These are phyloP conservation scores for Aegilops tauschii DNA, from an alignment of 176 grass and related monocot genomes.

Conservation along the genomic window DNA sequence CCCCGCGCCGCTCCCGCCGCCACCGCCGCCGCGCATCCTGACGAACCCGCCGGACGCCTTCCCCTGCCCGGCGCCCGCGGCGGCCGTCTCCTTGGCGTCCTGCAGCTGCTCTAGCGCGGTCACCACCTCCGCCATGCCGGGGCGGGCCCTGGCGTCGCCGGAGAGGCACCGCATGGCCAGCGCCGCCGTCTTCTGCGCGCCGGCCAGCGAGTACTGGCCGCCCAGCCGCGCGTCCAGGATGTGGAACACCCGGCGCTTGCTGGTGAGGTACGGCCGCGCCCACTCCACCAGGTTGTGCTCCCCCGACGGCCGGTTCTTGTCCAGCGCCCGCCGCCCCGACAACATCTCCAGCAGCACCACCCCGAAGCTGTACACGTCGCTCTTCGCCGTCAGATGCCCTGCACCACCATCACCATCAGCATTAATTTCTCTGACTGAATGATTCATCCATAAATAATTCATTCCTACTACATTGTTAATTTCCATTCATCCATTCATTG, in stretches of 20 bases:
- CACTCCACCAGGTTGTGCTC: conserved; percentile 83
- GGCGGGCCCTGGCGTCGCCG: conserved; percentile 44
- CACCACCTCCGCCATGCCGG: conserved; percentile 59
- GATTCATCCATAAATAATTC: background rate
- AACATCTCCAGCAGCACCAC: conserved; percentile 68
- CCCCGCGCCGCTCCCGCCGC: background rate
- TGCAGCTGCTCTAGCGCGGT: conserved; percentile 46
- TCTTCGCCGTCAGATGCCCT: conserved; percentile 74
- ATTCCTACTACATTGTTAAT: background rate
- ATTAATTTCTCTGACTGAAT: too few relatives aligned
- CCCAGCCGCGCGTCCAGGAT: conserved; percentile 52
- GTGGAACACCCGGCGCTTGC: conserved; percentile 42
- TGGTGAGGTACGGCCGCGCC: conserved; percentile 56
- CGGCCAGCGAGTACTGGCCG: conserved; percentile 50
- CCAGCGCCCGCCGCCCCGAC: conserved; percentile 47
- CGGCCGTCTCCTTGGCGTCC: conserved; percentile 31
- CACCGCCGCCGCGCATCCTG: background rate
- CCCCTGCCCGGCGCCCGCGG: background rate
- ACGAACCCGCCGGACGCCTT: background rate
- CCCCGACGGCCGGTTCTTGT: conserved; percentile 60
- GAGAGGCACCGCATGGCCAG: conserved; percentile 57
- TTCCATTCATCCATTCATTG: background rate
- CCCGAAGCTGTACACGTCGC: conserved; percentile 72
- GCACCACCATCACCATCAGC: background rate
- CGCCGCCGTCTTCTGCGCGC: conserved; percentile 45